Evolutionary conservation across 148 eudicot species (phyloP).

Genomic region (Diospyros kaki): DNA sequence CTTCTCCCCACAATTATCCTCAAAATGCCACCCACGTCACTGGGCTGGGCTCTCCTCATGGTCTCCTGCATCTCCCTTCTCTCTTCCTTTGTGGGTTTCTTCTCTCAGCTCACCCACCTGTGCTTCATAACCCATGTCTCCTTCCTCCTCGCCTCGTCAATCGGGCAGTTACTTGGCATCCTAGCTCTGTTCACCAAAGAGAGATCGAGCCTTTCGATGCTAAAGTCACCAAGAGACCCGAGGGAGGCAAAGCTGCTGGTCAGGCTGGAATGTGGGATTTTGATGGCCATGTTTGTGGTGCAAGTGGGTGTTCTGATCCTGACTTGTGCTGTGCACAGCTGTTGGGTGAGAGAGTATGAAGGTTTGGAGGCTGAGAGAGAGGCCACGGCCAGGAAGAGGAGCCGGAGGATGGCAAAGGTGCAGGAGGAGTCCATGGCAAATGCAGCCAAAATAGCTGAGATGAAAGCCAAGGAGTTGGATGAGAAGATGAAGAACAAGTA

Average conservation of each 20-base stretch:
- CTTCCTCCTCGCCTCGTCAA: slow-evolving; percentile 47
- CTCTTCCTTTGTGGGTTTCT: slow-evolving; percentile 64
- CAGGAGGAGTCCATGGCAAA: slow-evolving; percentile 45
- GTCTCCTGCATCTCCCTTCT: slow-evolving; percentile 47
- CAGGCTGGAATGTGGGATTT: slow-evolving; percentile 63
- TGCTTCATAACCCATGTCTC: slow-evolving; percentile 58
- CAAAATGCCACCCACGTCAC: slow-evolving; percentile 56
- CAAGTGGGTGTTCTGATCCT: slow-evolving; percentile 43
- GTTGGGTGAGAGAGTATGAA: slow-evolving; percentile 58
- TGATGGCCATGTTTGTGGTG: slow-evolving; percentile 61
- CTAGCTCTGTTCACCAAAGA: slow-evolving; percentile 50
- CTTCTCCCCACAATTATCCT: slow-evolving; percentile 52
- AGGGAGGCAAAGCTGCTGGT: slow-evolving; percentile 61
- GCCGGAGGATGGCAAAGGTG: slow-evolving; percentile 31
- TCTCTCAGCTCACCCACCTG: slow-evolving; percentile 46
- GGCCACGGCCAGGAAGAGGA: slow-evolving; percentile 32
- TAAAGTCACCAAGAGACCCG: slow-evolving; percentile 47
- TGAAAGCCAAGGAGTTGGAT: slow-evolving; percentile 37
- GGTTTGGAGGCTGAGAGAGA: slow-evolving; percentile 48
- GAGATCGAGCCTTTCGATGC: slow-evolving; percentile 47
- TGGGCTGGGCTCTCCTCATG: slow-evolving; percentile 48
- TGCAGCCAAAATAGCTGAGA: slow-evolving; percentile 32
- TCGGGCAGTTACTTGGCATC: slow-evolving; percentile 42
- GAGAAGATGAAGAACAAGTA: slow-evolving; percentile 45
- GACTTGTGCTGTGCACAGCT: slow-evolving; percentile 49